Base-by-base conservation (phyloP, 2,329 filamentous ascomycete genomes). In the Emmonsiellopsis sp. region DNA sequence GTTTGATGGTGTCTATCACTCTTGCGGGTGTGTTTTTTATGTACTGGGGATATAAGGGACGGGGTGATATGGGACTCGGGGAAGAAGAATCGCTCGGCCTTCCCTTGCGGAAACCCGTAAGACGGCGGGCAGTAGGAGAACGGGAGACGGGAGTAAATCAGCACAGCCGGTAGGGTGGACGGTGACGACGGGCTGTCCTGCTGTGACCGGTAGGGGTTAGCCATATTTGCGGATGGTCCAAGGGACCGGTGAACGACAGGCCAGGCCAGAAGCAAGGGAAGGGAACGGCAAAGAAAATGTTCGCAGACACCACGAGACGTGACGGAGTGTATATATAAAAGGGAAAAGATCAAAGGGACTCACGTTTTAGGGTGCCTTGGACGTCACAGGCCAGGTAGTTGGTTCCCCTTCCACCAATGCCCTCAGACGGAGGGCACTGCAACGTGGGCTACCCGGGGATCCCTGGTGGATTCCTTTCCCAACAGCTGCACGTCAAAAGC, bases 31-130 rank as follows among this genome's bases (percentile, higher is more conserved):
- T 37, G 42, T 14, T 49, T 37, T 31, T 11, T 49, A 14, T 40
- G 46, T 7, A 39, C n/a, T 9, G 40, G 21, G 42, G 53, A 33
- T 21, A 45, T 10, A 9, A n/a, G 13, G 49, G 37, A 17, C 9
- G 10, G 43, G 17, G 27, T 47, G 10, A 39, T 31, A 11, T 36
- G 31, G 17, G 51, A 33, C 36, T 53, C 45, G 31, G 52, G 37
- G 32, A 49, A 53, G 39, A 53, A 53, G 52, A 49, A 53, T 32
- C 31, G 34, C 37, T 49, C 33, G 37, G 45, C 52, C 27, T 53
- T 53, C 13, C 52, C 52, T 46, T 49, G 52, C n/a, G 52, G 52
- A 17, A 53, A 53, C 13, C 52, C 52, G 52, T 53, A 53, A 14
- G 52, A 44, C 17, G 37, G 47, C 2, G 44, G 37, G 10, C 32